Evolutionary conservation across 768 basidiomycete genomes (phyloP).

Genomic region (Boletus tylopilopsis): DNA sequence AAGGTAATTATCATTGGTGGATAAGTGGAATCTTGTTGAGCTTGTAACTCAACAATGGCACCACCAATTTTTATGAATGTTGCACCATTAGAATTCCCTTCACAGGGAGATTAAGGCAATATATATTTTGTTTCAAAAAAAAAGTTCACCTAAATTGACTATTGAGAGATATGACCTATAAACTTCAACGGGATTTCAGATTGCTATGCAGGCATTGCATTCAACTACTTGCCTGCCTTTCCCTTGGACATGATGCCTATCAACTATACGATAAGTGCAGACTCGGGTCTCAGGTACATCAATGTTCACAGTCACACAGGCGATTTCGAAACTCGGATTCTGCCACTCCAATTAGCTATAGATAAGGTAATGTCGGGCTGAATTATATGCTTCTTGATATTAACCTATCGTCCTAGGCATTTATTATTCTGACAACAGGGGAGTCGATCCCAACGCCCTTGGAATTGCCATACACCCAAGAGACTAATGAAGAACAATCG

Average conservation of each 20-base stretch:
- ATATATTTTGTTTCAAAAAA: background rate
- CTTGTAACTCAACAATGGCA: background rate
- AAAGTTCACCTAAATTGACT: background rate
- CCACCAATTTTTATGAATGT: background rate
- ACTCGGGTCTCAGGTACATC: slow-evolving; percentile 59
- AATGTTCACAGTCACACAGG: slow-evolving; percentile 63
- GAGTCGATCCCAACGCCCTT: slow-evolving; percentile 50
- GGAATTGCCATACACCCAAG: slow-evolving; percentile 70
- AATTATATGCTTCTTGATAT: background rate
- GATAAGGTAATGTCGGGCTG: slow-evolving; percentile 47
- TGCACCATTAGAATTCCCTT: background rate
- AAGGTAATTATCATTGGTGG: no score
- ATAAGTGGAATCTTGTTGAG: background rate
- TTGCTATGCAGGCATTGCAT: slow-evolving; percentile 66
- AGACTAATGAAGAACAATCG: slow-evolving; percentile 61
- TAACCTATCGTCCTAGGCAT: slow-evolving; percentile 43
- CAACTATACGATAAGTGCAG: slow-evolving; percentile 70
- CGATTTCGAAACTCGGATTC: slow-evolving; percentile 61
- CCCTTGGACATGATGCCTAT: slow-evolving; percentile 32
- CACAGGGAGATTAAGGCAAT: background rate
- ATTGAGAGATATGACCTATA: background rate
- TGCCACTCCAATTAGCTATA: slow-evolving; percentile 76
- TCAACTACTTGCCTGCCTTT: slow-evolving; percentile 51
- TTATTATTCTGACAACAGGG: slow-evolving; percentile 67
- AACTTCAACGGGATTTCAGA: slow-evolving; percentile 69